Evolutionary conservation across 1,284 basidiomycete genomes (phyloP), one percentile per base, ranked within the genome.

Genomic region (Xerocomus amazonicus): DNA sequence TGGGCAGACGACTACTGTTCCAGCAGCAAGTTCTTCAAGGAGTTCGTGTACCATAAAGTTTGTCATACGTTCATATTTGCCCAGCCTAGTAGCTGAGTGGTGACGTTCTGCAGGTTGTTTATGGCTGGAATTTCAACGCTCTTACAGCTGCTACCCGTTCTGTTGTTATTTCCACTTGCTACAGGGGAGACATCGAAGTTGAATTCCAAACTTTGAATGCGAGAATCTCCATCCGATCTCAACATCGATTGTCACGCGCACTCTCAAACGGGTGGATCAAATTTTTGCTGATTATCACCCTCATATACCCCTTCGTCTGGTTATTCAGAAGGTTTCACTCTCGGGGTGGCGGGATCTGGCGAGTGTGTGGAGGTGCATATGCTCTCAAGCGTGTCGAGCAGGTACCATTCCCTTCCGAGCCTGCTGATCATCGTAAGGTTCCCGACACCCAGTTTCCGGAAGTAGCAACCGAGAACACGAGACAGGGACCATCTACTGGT

Each of bases 221-320:
- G 17, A 73, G 72, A 43, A 69, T 90, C 45, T 75, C 75, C 54
- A 72, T 90, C 43, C 77, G 83, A 16, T 80, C 87, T 1, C 69
- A 80, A 58, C 86, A 84, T 62, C 59, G 58, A 36, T 70, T 89
- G 54, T 79, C 83, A 9, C 72, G 80, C 41, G 73, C 76, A 55
- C 73, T 87, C 34, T 80, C 82, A 33, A 83, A 82, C 59, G 75
- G 73, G 45, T 85, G 83, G 77, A 65, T 87, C 60, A 80, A 81
- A 58, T 72, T 86, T 54, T 56, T 89, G 12, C 73, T 81, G 14
- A 80, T 83, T 58, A 69, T 88, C 53, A 72, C 80, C 14, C 65
- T 87, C 53, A 72, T 89, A 50, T 89, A 80, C 60, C 87, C 86
- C 0, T 78, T 88, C 62, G 76, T 91, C 56, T 89, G 83, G 84